phyloP scores from a whole-genome alignment of 306 rosid species.

The Chamaecrista fasciculata region DNA sequence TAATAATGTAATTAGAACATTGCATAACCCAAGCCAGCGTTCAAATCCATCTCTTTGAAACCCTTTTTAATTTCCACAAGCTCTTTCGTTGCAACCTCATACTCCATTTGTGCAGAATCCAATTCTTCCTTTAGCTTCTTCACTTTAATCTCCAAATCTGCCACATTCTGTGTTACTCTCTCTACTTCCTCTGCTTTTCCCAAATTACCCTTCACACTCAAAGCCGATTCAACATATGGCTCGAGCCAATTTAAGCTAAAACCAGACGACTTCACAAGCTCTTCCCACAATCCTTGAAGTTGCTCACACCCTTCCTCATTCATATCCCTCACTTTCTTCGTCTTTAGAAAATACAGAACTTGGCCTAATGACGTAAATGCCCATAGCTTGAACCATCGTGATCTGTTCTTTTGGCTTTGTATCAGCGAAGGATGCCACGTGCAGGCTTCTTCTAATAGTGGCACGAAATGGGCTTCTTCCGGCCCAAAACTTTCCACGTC shows the following conservation, averaged over 20 bases:
- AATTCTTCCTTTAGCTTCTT: conserved; percentile 30
- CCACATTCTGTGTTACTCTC: background rate
- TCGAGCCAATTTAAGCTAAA: conserved; percentile 36
- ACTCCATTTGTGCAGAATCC: conserved; percentile 26
- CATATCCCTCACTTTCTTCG: conserved; percentile 32
- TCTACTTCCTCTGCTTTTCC: conserved; percentile 7
- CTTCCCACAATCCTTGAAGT: conserved; percentile 31
- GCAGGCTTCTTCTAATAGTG: conserved; percentile 37
- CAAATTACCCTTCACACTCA: conserved; percentile 7
- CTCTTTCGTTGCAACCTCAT: conserved; percentile 19
- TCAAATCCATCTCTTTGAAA: conserved; percentile 28
- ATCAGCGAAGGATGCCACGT: conserved; percentile 34
- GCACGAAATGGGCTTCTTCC: conserved; percentile 27
- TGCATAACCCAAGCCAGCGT: conserved; percentile 35
- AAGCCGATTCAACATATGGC: conserved; percentile 40
- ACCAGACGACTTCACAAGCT: conserved; percentile 30
- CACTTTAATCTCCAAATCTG: conserved; percentile 22
- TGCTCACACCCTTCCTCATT: conserved; percentile 24
- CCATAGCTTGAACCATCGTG: conserved; percentile 27
- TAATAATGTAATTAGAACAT: conserved; percentile 18
- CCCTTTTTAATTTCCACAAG: conserved; percentile 18
- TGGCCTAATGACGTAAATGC: conserved; percentile 36
- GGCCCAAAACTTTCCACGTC: conserved; percentile 22
- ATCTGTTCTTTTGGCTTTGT: conserved; percentile 23
- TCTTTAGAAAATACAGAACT: conserved; percentile 33